Evolutionary conservation across 2,329 filamentous ascomycete species (phyloP), one percentile per base, ranked within the genome.

Genomic region (Celoporthe dispersa): DNA sequence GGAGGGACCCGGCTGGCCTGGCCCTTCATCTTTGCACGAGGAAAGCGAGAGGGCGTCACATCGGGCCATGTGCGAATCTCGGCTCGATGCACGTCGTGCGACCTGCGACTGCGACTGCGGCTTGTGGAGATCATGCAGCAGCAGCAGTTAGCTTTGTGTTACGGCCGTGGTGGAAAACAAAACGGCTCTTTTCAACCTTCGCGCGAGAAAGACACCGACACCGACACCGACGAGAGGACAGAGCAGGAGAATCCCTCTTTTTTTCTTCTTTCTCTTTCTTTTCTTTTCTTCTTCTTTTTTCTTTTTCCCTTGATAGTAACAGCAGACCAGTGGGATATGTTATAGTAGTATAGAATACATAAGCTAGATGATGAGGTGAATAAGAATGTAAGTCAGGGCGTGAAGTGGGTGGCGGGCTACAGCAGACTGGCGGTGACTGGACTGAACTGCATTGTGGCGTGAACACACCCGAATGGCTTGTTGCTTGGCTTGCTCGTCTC

Each of bases 21-120:
- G 39, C 22, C 25, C 28, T 28, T 14, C 48, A 51, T 51, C 33
- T 60, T n/a, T 22, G 25, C 16, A 35, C 16, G 22, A 28, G 39
- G 61, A 41, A 60, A 37, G 22, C 22, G 33, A 28, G 61, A 64
- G 19, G 25, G 28, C 9, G 61, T 44, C 39, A 64, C 37, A 64
- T 25, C 39, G 39, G 19, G 11, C 39, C 41, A 64, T 33, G 61
- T 44, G 39, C 61, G 41, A 37, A 37, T 60, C 57, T 37, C 33
- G 57, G 57, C 57, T 60, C 33, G 57, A 60, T 37, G 57, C 57
- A 60, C 31, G 33, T 48, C 44, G 44, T 48, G 44, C 44, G 19
- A 48, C 44, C 44, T 44, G 19, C 19, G 44, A 48, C 44, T n/a
- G 44, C 44, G 44, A 48, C 31, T 60, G 57, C 31, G 6, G 9